phyloP scores from a whole-genome alignment of 2,329 filamentous ascomycete species.

The Furcasterigmium sp. region DNA sequence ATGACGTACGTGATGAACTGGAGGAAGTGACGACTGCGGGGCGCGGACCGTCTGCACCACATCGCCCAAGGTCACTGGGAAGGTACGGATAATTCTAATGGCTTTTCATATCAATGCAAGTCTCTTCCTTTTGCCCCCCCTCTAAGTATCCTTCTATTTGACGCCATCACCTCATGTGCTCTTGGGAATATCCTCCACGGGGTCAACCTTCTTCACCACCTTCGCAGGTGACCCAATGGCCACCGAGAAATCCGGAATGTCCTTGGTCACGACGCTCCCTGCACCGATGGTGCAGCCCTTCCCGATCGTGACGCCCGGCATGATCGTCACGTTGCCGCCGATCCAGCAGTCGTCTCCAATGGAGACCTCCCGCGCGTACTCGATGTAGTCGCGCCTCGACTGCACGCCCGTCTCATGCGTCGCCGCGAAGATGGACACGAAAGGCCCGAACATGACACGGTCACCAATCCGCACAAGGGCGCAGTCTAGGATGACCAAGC shows the following conservation, averaged over 20 bases:
- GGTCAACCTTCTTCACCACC: conserved; percentile 41
- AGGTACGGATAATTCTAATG: too few species aligned
- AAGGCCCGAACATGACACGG: conserved; percentile 61
- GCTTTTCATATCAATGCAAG: too few species aligned
- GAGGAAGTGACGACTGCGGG: too few species aligned
- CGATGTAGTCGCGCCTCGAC: conserved; percentile 38
- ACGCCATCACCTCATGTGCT: background rate
- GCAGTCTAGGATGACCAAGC: conserved; percentile 65
- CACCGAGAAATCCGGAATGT: conserved; percentile 41
- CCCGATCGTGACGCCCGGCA: conserved; percentile 48
- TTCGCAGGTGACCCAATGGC: conserved; percentile 42
- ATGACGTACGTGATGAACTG: background rate
- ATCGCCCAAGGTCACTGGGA: too few species aligned
- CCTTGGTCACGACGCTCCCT: conserved; percentile 43
- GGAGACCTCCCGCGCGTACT: conserved; percentile 38
- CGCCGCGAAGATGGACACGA: conserved; percentile 64
- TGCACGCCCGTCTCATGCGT: conserved; percentile 64
- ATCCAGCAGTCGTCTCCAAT: conserved; percentile 54
- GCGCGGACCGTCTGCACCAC: too few species aligned
- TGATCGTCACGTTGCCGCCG: conserved; percentile 41
- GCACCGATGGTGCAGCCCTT: conserved; percentile 46
- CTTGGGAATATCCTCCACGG: conserved; percentile 22
- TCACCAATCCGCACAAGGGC: conserved; percentile 64
- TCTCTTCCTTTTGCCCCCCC: too few species aligned
- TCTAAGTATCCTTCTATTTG: too few species aligned